A percentile compares a stretch with the other conserved stretches of the same genome.
phyloP scores from a whole-genome alignment of 73 alveolate species.

The Uronychia setigera region DNA sequence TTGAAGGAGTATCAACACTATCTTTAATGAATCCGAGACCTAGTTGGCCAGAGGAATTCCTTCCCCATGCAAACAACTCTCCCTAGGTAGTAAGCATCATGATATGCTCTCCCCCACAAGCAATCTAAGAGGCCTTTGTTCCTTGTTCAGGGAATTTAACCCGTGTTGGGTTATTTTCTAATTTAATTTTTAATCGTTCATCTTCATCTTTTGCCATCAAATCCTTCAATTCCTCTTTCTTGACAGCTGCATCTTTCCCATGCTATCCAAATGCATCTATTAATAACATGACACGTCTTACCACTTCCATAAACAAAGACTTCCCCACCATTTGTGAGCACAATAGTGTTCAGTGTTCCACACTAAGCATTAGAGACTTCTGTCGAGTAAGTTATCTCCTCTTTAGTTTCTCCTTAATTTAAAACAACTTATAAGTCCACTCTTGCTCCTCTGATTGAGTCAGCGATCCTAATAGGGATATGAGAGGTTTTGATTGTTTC shows the following conservation, averaged over 20 bases:
- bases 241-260: not conserved
- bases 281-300: constrained; percentile 9
- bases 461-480: not conserved
- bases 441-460: not conserved
- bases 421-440: not conserved
- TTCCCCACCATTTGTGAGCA: constrained; percentile 52
- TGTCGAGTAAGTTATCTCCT: not conserved
- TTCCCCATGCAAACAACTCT: constrained; percentile 64
- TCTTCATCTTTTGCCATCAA: not conserved
- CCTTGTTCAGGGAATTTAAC: constrained; percentile 24
- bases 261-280: not conserved
- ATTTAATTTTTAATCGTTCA: not conserved
- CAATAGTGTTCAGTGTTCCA: constrained; percentile 40
- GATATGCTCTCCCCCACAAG: constrained; percentile 64
- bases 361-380: not conserved
- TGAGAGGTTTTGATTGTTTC: not conserved
- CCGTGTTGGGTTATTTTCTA: not conserved
- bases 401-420: not conserved
- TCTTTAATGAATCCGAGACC: constrained; percentile 61
- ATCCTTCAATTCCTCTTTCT: not conserved
- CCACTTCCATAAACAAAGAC: constrained; percentile 39
- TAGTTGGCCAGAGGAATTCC: constrained; percentile 57
- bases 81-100: constrained; percentile 32
- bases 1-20: constrained; percentile 17
- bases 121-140: constrained; percentile 21